Evolutionary conservation across 306 rosid genomes (phyloP).

Genomic region (Trifolium dubium): DNA sequence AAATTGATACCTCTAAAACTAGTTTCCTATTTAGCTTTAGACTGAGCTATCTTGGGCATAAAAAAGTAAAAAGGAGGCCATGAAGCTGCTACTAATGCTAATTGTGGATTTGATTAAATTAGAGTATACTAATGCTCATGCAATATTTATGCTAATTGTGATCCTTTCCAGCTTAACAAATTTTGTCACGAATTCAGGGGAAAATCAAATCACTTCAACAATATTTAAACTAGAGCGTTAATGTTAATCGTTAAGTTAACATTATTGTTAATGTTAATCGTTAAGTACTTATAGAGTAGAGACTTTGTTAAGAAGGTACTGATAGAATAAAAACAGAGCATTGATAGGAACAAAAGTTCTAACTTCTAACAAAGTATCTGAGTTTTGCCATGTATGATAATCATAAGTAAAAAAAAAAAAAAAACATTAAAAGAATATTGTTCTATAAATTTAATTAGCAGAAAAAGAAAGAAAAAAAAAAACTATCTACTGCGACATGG

Average conservation of each 20-base stretch:
- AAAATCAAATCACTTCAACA: neutral
- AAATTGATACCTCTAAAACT: neutral
- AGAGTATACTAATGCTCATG: too few species aligned
- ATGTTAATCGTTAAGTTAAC: neutral
- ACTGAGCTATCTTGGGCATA: too few species aligned
- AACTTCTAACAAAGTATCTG: too few species aligned
- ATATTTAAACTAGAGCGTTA: neutral
- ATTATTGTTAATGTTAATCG: neutral
- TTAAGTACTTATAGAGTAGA: too few species aligned
- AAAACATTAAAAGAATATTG: neutral
- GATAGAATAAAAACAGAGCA: too few species aligned
- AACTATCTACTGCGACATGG: conserved; percentile 43
- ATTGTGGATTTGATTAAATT: neutral
- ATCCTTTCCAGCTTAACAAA: neutral
- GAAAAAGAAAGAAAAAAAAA: neutral
- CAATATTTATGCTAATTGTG: neutral
- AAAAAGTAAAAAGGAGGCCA: neutral
- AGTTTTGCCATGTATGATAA: too few species aligned
- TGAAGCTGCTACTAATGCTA: too few species aligned
- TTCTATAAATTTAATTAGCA: neutral
- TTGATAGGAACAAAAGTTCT: neutral
- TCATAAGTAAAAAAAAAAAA: too few species aligned
- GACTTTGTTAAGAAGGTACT: too few species aligned
- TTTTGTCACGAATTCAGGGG: neutral
- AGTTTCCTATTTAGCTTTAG: too few species aligned